Base-by-base conservation (phyloP, 352 stramenopile genomes). In the Phytophthora tubulina region DNA sequence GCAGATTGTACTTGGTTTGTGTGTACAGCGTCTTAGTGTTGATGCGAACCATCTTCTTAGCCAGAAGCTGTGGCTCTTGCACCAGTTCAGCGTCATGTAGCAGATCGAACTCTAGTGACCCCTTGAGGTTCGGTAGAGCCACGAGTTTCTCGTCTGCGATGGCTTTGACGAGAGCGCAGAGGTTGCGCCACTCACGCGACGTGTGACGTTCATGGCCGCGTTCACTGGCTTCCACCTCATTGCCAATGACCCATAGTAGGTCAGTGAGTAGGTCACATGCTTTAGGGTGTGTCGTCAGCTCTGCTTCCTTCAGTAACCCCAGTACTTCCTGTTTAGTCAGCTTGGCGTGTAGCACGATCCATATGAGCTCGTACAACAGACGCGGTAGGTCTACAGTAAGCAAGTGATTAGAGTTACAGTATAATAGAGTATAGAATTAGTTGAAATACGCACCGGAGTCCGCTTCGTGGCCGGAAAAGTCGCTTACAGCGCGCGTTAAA, bases 1-100 rank as follows among this genome's bases (percentile, higher is more conserved):
- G 81, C 39, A 99, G 74, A 73, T 99, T 99, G 75, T 98, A 99
- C 78, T 99, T 99, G 77, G 96, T 88, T 76, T 99, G 97, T 35
- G 91, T 93, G 72, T 99, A 99, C 62, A 94, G 78, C 32, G 81
- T 94, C 72, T 94, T 94, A 45, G 89, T 96, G 67, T 96, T 96
- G 59, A 94, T 91, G 17, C 89, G 87, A 21, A 96, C 73, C 74
- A 93, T 78, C 63, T 94, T 95, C 70, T 89, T 92, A 13, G 57
- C 71, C 70, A 94, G 76, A n/a, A 80, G 49, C 7, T 74, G 67
- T 8, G 86, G 86, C 33, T 93, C 75, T 0, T 53, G 75, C 0
- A 65, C 68, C 39, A 96, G 74, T 3, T 85, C 86, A 0, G 86
- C 87, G 38, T 86, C 75, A 55, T 94, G 86, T 33, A 96, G 72